Conservation (phyloP, 805 yeast genomes). For the Maudiozyma serrabonitensis region DNA sequence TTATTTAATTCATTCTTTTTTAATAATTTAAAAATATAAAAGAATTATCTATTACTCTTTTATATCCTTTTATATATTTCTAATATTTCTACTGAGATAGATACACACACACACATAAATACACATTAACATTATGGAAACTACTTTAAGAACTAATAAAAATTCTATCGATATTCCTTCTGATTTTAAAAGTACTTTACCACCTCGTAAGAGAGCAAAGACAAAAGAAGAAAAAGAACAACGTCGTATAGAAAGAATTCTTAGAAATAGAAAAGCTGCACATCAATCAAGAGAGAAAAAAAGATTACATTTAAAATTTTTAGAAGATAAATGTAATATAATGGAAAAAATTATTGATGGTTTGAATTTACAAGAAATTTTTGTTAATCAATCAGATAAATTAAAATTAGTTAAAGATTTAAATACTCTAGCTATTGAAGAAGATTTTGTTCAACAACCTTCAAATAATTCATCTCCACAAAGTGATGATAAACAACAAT, state of each 20-base stretch:
- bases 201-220: constrained; percentile 94
- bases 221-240: constrained; percentile 96
- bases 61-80: background rate
- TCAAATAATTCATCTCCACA: background rate
- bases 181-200: constrained; percentile 45
- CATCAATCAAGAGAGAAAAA: constrained; percentile 96
- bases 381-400: constrained; percentile 3
- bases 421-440: background rate
- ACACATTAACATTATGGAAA: background rate
- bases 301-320: constrained; percentile 78
- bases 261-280: constrained; percentile 93
- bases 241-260: constrained; percentile 83
- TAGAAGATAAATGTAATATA: constrained; percentile 43
- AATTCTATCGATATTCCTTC: constrained; percentile 22
- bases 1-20: background rate
- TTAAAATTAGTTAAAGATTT: constrained; percentile 1
- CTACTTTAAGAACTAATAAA: background rate
- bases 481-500: background rate
- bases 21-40: background rate
- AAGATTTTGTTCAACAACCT: background rate
- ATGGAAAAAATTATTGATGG: constrained; percentile 21
- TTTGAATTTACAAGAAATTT: constrained; percentile 12
- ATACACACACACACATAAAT: constrained; percentile 2
- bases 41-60: background rate
- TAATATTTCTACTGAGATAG: background rate